Conservation (phyloP, 2,329 filamentous ascomycete species). For the Thyridium curvatum region DNA sequence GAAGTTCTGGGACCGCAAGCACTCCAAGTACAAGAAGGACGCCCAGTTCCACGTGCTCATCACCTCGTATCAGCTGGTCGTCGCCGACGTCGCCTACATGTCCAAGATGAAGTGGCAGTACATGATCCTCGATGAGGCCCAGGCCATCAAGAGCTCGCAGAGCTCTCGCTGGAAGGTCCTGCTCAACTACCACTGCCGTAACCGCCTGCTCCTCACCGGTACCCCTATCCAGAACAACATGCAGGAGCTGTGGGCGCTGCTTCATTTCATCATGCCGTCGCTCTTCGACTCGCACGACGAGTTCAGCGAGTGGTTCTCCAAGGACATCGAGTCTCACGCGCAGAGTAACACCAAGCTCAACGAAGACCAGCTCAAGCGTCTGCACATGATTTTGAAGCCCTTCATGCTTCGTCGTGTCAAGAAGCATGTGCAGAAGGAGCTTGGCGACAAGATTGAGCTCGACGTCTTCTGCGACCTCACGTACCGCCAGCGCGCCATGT, state of each 20-base stretch:
- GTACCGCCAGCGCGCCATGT: conserved; percentile 91
- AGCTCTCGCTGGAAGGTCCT: conserved; percentile 97
- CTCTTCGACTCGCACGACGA: conserved; percentile 92
- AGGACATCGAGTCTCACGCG: conserved; percentile 95
- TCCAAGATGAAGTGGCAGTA: conserved; percentile 99
- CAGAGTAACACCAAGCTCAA: conserved; percentile 99
- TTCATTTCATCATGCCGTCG: conserved; percentile 99
- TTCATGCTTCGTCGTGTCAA: conserved; percentile 99
- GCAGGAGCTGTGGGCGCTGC: conserved; percentile 95
- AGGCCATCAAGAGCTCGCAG: conserved; percentile 96
- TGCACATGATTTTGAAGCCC: conserved; percentile 98
- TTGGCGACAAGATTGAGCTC: conserved; percentile 96
- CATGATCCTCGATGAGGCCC: conserved; percentile 98
- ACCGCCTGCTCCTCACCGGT: conserved; percentile 86
- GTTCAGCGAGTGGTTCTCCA: conserved; percentile 91
- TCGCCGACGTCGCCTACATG: conserved; percentile 94
- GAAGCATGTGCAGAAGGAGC: conserved; percentile 98
- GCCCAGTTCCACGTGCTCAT: conserved; percentile 94
- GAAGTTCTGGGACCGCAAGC: conserved; percentile 98
- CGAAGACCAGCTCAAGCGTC: conserved; percentile 90
- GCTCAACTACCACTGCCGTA: conserved; percentile 89
- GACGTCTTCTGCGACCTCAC: conserved; percentile 97
- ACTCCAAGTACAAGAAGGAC: conserved; percentile 89
- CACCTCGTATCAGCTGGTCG: conserved; percentile 95
- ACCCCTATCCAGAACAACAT: conserved; percentile 99